Base-by-base conservation (phyloP, 441 rosid genomes). In the Pelargonium citronellum region DNA sequence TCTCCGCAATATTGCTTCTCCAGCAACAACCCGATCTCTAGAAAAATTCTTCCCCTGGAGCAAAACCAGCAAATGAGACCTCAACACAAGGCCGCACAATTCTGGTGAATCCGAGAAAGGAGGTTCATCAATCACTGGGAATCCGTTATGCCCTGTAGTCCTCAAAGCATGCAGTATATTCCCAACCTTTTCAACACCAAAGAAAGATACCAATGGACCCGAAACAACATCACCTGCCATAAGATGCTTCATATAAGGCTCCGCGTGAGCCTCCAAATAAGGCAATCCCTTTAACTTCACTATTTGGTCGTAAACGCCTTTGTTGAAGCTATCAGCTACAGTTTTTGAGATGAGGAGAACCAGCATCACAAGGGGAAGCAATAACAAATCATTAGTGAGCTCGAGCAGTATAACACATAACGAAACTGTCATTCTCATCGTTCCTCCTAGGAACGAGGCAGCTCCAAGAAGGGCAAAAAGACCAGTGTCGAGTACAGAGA, bases 351-450 rank as follows among this genome's bases (percentile, higher is more conserved):
- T 81, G 72, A 34, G 39, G 39, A 86, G 89, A 65, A 85, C 93
- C 69, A 88, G 70, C 93, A 88, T 88, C 51, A 86, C 89, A 71
- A 88, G 72, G 6, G 93, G 93, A 39, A 88, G 87, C 82, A 88
- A 68, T 5, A 82, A 75, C 60, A 88, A 78, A 51, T 86, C 83
- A 22, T 86, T 86, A 41, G 93, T 88, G 71, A 86, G 93, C 66
- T 86, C 93, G 17, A 88, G 87, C 8, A 88, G 86, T 70, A 88
- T 88, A 34, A 88, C 82, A 74, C 93, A 88, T 3, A 88, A 77
- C 66, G 93, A 88, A 64, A 88, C 93, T 0, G 93, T 88, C 93
- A 86, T 88, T 68, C 92, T 86, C 92, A 88, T 88, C 47, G 92
- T 88, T 67, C 89, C 89, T 65, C 92, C 92, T 27, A 88, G 90